Evolutionary conservation across 2,329 filamentous ascomycete genomes (phyloP).

Genomic region (Coccinonectria pachysandricola): DNA sequence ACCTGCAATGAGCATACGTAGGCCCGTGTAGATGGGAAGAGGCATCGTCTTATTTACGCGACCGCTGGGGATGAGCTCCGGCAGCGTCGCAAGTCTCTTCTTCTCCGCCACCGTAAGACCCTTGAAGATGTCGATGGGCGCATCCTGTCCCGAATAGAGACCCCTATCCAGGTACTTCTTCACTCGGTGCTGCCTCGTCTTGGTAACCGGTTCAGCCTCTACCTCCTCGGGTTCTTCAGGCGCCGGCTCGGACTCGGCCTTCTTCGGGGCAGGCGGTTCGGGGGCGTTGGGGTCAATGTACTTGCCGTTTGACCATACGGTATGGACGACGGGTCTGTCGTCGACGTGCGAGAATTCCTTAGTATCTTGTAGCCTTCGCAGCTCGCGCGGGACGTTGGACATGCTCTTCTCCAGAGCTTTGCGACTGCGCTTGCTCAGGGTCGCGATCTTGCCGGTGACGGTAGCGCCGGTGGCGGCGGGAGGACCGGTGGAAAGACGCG

Average conservation of each 20-base stretch:
- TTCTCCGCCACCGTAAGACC: constrained; percentile 41
- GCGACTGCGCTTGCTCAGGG: constrained; percentile 50
- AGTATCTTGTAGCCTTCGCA: constrained; percentile 50
- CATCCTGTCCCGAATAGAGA: constrained; percentile 74
- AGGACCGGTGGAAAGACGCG: constrained; percentile 27
- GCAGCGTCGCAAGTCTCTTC: constrained; percentile 37
- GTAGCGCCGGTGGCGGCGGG: constrained; percentile 35
- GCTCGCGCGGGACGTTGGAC: constrained; percentile 43
- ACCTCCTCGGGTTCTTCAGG: constrained; percentile 15
- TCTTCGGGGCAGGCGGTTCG: constrained; percentile 28
- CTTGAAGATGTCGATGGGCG: constrained; percentile 35
- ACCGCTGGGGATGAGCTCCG: constrained; percentile 35
- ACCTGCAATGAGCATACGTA: constrained; percentile 59
- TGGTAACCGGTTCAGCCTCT: constrained; percentile 29
- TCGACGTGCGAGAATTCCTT: constrained; percentile 53
- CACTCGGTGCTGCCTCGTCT: constrained; percentile 33
- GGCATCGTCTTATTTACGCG: constrained; percentile 53
- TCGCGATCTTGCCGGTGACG: constrained; percentile 37
- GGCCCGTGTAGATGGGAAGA: constrained; percentile 67
- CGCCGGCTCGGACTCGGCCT: constrained; percentile 17
- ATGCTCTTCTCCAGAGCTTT: constrained; percentile 41
- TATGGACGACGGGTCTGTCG: constrained; percentile 44
- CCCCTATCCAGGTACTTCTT: constrained; percentile 79
- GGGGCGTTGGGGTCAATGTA: constrained; percentile 38
- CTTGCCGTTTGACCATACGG: constrained; percentile 57